These are phyloP conservation scores for Ogataea salicorniae DNA, from an alignment of 805 yeast genomes.

Conservation along the genomic window DNA sequence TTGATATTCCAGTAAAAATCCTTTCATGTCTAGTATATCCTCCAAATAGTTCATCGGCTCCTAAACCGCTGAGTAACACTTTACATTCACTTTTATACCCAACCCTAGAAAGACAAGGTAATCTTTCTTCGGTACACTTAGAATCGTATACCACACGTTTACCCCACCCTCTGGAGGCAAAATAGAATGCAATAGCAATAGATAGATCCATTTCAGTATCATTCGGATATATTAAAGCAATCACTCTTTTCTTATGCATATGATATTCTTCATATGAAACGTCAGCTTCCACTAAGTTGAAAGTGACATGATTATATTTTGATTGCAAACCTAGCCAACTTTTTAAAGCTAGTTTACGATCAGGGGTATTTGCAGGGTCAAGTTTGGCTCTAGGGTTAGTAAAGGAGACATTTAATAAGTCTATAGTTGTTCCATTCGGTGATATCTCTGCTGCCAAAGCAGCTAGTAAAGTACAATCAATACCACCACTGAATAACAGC, in stretches of 20 bases:
- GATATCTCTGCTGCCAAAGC: slow-evolving; percentile 39
- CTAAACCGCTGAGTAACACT: slow-evolving; percentile 85
- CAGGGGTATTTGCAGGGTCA: slow-evolving; percentile 70
- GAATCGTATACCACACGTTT: slow-evolving; percentile 17
- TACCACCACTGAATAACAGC: slow-evolving; percentile 87
- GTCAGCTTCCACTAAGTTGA: slow-evolving; percentile 63
- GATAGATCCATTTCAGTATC: slow-evolving; percentile 93
- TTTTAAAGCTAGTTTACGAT: slow-evolving; percentile 64
- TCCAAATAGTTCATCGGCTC: slow-evolving; percentile 96
- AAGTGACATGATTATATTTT: slow-evolving; percentile 36
- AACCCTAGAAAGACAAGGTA: slow-evolving; percentile 7
- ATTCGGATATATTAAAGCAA: slow-evolving; percentile 71
- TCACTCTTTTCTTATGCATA: slow-evolving; percentile 45
- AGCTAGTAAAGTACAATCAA: slow-evolving; percentile 85
- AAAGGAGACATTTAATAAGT: slow-evolving; percentile 88
- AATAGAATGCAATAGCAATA: slow-evolving; percentile 91
- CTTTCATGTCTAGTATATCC: slow-evolving; percentile 86
- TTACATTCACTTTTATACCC: slow-evolving; percentile 49
- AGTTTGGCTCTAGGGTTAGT: slow-evolving; percentile 77
- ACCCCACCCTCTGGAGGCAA: slow-evolving; percentile 68
- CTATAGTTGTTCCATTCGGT: slow-evolving; percentile 40
- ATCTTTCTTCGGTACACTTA: slow-evolving; percentile 5
- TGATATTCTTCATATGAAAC: slow-evolving; percentile 67
- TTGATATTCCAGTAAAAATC: slow-evolving; percentile 33
- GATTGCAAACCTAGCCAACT: slow-evolving; percentile 51